Evolutionary conservation across 148 eudicot species (phyloP).

Genomic region (Euryodendron excelsum): DNA sequence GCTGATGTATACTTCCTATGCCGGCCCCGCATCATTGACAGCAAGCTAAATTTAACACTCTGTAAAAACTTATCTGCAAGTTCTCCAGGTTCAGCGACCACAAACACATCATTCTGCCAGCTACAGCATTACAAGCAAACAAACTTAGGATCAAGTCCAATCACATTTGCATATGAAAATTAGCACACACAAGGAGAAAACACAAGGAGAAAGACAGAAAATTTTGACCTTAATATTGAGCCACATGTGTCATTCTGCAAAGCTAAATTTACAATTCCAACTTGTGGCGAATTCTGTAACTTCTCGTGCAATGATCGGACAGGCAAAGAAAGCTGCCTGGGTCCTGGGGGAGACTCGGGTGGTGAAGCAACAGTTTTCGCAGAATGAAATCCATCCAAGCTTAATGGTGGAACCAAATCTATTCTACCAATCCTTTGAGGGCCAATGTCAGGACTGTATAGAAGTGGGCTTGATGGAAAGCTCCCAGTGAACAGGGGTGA

Average conservation of each 20-base stretch:
- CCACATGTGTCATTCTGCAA: slow-evolving; percentile 91
- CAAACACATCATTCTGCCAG: slow-evolving; percentile 99
- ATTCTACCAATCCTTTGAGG: slow-evolving; percentile 58
- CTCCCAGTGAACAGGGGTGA: slow-evolving; percentile 98
- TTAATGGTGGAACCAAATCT: slow-evolving; percentile 88
- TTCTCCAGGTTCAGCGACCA: slow-evolving; percentile 99
- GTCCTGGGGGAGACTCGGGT: slow-evolving; percentile 66
- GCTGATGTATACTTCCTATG: slow-evolving; percentile 65
- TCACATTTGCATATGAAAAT: background rate
- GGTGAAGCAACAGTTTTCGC: slow-evolving; percentile 58
- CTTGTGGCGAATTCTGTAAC: slow-evolving; percentile 76
- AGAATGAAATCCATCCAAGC: slow-evolving; percentile 80
- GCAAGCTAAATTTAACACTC: slow-evolving; percentile 82
- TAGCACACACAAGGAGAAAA: background rate
- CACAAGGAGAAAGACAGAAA: slow-evolving; percentile 5
- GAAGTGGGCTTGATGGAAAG: slow-evolving; percentile 84
- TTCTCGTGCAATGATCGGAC: slow-evolving; percentile 68
- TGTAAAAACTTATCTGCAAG: slow-evolving; percentile 93
- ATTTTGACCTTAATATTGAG: slow-evolving; percentile 70
- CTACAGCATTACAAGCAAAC: slow-evolving; percentile 34
- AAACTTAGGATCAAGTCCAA: background rate
- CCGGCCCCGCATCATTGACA: slow-evolving; percentile 65
- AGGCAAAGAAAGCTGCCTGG: slow-evolving; percentile 67
- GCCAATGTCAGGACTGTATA: slow-evolving; percentile 78
- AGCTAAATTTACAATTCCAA: slow-evolving; percentile 87